These are phyloP conservation scores for Xylariaceae sp. DNA, from an alignment of 2,329 filamentous ascomycete genomes.

Conservation along the genomic window DNA sequence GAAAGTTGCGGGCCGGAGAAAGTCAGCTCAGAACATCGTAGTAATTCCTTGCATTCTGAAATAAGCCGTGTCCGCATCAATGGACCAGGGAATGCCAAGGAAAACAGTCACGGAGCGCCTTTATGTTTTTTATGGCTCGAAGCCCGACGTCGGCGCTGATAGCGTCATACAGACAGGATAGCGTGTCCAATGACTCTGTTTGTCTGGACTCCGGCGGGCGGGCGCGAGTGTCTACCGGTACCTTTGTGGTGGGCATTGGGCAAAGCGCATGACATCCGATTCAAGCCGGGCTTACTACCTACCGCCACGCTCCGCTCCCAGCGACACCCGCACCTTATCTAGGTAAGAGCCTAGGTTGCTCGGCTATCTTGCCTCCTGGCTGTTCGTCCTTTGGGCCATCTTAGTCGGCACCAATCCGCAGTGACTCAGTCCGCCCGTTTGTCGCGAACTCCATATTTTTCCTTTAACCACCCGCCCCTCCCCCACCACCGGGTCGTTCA, in stretches of 20 bases:
- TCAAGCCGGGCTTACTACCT: conserved; percentile 9
- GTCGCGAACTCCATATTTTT: too few species aligned
- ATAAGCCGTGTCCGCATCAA: background rate
- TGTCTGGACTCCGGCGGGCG: too few species aligned
- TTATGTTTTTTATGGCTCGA: background rate
- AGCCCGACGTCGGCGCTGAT: conserved; percentile 13
- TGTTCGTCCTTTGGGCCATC: too few species aligned
- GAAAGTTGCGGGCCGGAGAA: conserved; percentile 11
- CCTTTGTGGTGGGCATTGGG: background rate
- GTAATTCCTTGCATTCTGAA: background rate
- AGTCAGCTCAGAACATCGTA: background rate
- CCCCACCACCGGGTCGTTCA: too few species aligned
- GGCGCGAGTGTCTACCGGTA: too few species aligned
- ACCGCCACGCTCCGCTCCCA: background rate
- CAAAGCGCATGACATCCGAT: background rate
- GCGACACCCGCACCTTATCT: background rate
- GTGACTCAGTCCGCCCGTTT: too few species aligned
- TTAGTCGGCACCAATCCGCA: too few species aligned
- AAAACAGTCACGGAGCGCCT: background rate
- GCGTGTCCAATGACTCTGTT: background rate
- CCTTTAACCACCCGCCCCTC: too few species aligned
- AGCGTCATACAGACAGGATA: conserved; percentile 3
- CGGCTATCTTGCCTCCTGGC: background rate
- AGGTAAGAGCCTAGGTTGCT: background rate
- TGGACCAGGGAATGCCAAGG: background rate